Evolutionary conservation across 495 filamentous ascomycete species (phyloP).

Genomic region (Tuber melanosporum): DNA sequence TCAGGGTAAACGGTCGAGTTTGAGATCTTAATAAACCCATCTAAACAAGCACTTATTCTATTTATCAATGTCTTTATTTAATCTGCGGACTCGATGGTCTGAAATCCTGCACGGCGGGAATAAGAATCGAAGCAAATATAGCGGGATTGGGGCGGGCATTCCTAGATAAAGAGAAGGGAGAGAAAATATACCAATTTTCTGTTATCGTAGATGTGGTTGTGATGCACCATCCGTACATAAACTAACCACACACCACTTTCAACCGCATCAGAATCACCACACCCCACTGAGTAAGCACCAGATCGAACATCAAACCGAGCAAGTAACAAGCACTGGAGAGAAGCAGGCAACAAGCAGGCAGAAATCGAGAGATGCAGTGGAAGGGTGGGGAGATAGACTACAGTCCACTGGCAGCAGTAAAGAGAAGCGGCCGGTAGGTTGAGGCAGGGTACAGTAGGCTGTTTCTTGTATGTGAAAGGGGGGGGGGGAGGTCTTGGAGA

Average conservation of each 20-base stretch:
- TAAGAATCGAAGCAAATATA: not conserved
- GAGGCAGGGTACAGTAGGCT: not conserved
- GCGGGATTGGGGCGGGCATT: not conserved
- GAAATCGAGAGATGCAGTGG: conserved; percentile 33
- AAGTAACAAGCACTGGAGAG: conserved; percentile 28
- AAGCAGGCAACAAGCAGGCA: conserved; percentile 38
- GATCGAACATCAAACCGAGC: conserved; percentile 29
- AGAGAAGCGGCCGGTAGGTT: conserved; percentile 4
- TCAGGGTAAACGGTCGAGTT: conserved; percentile 19
- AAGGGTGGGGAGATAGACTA: conserved; percentile 28
- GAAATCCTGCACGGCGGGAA: not conserved
- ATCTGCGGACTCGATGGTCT: not conserved
- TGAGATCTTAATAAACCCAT: conserved; percentile 13
- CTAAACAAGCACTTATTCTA: conserved; percentile 13
- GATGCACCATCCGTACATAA: conserved; percentile 27
- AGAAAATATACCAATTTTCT: not conserved
- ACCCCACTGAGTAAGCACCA: conserved; percentile 30
- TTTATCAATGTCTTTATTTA: conserved; percentile 16
- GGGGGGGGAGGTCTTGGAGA: conserved; percentile 21
- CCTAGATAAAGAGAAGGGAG: not conserved
- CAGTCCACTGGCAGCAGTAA: conserved; percentile 18
- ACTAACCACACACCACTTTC: conserved; percentile 16
- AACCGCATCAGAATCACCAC: conserved; percentile 21
- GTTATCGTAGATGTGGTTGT: not conserved
- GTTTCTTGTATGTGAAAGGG: conserved; percentile 9